Evolutionary conservation across 2,329 filamentous ascomycete genomes (phyloP).

Genomic region (Pezicula radicicola): DNA sequence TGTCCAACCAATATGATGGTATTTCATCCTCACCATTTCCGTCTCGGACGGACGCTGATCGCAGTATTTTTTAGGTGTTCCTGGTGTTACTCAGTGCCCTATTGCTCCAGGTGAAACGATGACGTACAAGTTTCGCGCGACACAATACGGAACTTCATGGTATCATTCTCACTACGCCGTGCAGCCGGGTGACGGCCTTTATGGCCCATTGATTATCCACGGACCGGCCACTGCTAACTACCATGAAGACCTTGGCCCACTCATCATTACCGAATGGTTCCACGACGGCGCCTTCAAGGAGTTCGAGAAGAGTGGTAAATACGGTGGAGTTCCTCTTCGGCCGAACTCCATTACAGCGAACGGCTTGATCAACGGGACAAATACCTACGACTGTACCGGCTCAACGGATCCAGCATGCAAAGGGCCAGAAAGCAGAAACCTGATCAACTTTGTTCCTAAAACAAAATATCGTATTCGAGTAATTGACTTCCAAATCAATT

Average conservation of each 20-base stretch:
- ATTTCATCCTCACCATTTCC: constrained; percentile 29
- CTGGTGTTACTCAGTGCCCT: constrained; percentile 37
- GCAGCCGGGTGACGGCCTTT: constrained; percentile 46
- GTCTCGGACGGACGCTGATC: not conserved
- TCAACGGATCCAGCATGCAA: constrained; percentile 18
- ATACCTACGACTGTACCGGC: constrained; percentile 1
- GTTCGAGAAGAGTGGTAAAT: no score
- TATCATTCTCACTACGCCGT: constrained; percentile 54
- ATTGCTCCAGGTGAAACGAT: constrained; percentile 17
- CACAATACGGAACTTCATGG: constrained; percentile 6
- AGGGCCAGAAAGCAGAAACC: no score
- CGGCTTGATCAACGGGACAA: constrained; percentile 6
- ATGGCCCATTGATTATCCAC: constrained; percentile 55
- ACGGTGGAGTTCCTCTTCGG: constrained; percentile 3
- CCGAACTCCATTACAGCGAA: constrained; percentile 7
- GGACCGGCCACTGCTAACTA: constrained; percentile 2
- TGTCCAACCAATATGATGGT: constrained; percentile 36
- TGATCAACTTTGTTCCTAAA: constrained; percentile 32
- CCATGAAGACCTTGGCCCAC: constrained; percentile 8
- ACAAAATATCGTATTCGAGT: constrained; percentile 40
- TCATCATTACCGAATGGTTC: constrained; percentile 12
- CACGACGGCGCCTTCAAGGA: constrained; percentile 6
- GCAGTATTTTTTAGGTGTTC: constrained; percentile 29
- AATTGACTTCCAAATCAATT: constrained; percentile 40
- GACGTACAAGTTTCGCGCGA: constrained; percentile 3